Base-by-base conservation (phyloP, 2,329 filamentous ascomycete species). In the Ascosphaera aggregata region DNA sequence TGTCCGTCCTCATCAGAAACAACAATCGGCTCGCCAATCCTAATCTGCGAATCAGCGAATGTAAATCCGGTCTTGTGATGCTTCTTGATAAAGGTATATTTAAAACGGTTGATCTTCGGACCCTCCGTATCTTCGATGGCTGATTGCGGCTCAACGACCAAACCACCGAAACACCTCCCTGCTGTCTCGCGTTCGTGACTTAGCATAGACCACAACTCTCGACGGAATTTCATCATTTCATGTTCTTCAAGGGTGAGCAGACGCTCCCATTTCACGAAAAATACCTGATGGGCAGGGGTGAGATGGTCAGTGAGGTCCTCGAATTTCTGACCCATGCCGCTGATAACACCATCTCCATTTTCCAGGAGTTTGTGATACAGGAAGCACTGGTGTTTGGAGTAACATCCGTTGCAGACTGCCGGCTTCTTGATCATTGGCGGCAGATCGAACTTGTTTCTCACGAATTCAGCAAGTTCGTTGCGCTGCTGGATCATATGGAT, bases 401-500 rank as follows among this genome's bases (percentile, higher is more conserved):
- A 98, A 55, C 89, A 98, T 46, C 72, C 75, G 18, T 73, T 76
- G 53, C 89, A 98, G 47, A 79, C 69, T 53, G 80, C 76, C 42
- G 81, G 73, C 51, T 75, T 81, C 52, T 76, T 78, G 41, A 91
- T 67, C 76, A 98, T 89, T 0, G 77, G 73, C 1, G 89, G 89
- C 18, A 98, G 66, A 43, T 82, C 73, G 44, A 78, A 75, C 42
- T 80, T 73, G 51, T 91, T 76, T 41, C 82, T 76, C 34, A 94
- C 73, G 51, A 81, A 84, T 47, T 77, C 78, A 2, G 86, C 84
- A 15, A 98, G 63, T 46, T 82, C 73, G 50, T 98, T 98, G 39
- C 89, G 77, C 56, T 93, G 79, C 63, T 95, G 85, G 42, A 98
- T 79, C 84, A 98, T 93, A 48, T 94, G 84, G 30, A 84, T 75